Base-by-base conservation (phyloP, 2,329 filamentous ascomycete genomes). In the Lecanicillium sp. region DNA sequence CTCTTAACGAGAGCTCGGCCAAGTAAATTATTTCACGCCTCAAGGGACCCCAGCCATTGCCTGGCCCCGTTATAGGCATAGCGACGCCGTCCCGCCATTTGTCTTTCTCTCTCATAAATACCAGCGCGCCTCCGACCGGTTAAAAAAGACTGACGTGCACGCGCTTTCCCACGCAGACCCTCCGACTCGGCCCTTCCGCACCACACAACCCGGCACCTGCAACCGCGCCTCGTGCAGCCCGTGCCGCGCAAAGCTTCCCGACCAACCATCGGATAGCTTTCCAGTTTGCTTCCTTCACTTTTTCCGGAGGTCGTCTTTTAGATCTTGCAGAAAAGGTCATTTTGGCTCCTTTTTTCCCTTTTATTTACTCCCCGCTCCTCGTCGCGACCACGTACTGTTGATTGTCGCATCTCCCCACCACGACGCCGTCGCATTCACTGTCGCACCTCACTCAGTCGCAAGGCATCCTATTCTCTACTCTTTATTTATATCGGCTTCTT, bases 121-220 rank as follows among this genome's bases (percentile, higher is more conserved):
- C 58, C 59, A 62, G 57, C 51, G 60, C 61, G 61, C 62, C 61
- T 62, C 62, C 62, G 53, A 59, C 59, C 60, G 55, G 58, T 48
- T 53, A 59, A 61, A 62, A 54, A 56, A 57, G 50, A 64, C 59
- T 62, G 62, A 65, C 61, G 60, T 65, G 61, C 61, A 64, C 62
- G 62, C 62, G 61, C 60, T 65, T 65, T 64, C 58, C 59, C 54
- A 62, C 59, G 53, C 57, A 61, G 60, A 59, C 55, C 55, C 55
- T 58, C 56, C 50, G 46, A 41, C 40, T 31, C 40, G 30, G 40
- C 17, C 40, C 11, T 34, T 41, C n/a, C 37, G 35, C 35, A 36
- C 33, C 37, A 31, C 30, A 33, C 33, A 25, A 11, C 32, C 20
- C 25, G 33, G 33, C 29, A 28, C 33, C 29, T 41, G 29, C 20